These are phyloP conservation scores for Ilex asprella DNA, from an alignment of 257 asterid genomes.

Conservation along the genomic window DNA sequence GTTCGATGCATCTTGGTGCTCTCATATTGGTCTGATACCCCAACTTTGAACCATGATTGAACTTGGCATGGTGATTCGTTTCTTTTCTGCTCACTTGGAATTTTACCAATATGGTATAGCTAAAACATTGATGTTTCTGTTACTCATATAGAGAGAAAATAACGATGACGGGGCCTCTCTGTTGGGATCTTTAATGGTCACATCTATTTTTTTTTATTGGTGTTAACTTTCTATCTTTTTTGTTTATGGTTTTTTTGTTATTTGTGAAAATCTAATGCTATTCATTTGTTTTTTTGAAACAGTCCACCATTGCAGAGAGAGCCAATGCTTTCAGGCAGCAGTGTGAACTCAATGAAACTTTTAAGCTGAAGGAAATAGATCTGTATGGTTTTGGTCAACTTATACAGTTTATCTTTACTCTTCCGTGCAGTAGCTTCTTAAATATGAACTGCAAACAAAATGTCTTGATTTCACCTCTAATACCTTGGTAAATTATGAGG, in stretches of 20 bases:
- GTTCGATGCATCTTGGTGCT: too few species aligned
- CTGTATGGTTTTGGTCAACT: slow-evolving; percentile 46
- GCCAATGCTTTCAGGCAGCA: slow-evolving; percentile 83
- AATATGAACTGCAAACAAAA: neutral
- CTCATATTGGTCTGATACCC: too few species aligned
- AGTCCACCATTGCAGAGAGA: slow-evolving; percentile 90
- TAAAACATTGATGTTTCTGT: neutral
- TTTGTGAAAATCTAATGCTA: slow-evolving; percentile 8
- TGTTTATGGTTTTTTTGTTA: slow-evolving; percentile 1
- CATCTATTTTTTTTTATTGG: neutral
- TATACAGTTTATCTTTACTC: too few species aligned
- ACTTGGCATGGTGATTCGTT: neutral
- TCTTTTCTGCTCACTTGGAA: neutral
- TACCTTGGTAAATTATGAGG: neutral
- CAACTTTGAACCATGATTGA: too few species aligned
- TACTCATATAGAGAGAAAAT: neutral
- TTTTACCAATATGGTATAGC: neutral
- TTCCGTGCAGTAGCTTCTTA: too few species aligned
- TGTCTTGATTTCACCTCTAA: neutral
- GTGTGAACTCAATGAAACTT: slow-evolving; percentile 79
- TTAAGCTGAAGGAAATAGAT: slow-evolving; percentile 96
- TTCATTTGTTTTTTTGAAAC: slow-evolving; percentile 24
- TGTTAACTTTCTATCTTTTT: neutral
- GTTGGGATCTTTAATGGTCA: neutral
- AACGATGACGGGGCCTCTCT: neutral